Conservation (phyloP, 192 early-diverging fungal species). For the Coemansia nantahalensis region DNA sequence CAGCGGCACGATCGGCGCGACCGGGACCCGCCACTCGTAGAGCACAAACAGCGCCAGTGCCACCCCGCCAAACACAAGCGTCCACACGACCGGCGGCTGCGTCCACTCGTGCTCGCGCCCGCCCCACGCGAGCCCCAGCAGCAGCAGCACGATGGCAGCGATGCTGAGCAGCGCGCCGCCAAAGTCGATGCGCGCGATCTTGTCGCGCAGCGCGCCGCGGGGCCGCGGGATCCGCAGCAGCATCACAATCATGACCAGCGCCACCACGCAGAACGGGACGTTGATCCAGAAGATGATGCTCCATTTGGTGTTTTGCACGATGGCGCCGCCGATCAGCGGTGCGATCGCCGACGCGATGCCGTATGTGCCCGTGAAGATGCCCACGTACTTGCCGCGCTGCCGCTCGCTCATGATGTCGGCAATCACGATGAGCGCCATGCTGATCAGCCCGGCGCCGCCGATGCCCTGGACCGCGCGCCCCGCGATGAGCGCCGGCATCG, state of each 20-base stretch:
- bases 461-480: conserved; percentile 70
- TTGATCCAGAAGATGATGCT: conserved; percentile 79
- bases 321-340: conserved; percentile 68
- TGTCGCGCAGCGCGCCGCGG: conserved; percentile 28
- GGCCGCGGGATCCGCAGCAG: conserved; percentile 61
- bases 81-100: conserved; percentile 47
- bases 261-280: conserved; percentile 61
- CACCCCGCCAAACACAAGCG: conserved; percentile 37
- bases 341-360: conserved; percentile 61
- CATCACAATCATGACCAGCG: conserved; percentile 56
- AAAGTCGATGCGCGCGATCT: conserved; percentile 56
- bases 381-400: conserved; percentile 73
- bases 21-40: conserved; percentile 60
- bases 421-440: conserved; percentile 67
- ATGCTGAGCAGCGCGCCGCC: conserved; percentile 47
- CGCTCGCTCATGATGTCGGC: conserved; percentile 69
- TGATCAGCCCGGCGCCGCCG: conserved; percentile 64
- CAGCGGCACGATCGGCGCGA: conserved; percentile 60
- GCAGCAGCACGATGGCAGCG: conserved; percentile 38
- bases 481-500: conserved; percentile 58
- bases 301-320: conserved; percentile 64
- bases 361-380: conserved; percentile 58
- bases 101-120: conserved; percentile 56
- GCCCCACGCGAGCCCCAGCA: conserved; percentile 57
- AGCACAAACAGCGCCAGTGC: conserved; percentile 37